A percentile compares a stretch with the other conserved stretches of the same genome.
Evolutionary conservation across 495 filamentous ascomycete genomes (phyloP).

Genomic region (Podospora appendiculata): DNA sequence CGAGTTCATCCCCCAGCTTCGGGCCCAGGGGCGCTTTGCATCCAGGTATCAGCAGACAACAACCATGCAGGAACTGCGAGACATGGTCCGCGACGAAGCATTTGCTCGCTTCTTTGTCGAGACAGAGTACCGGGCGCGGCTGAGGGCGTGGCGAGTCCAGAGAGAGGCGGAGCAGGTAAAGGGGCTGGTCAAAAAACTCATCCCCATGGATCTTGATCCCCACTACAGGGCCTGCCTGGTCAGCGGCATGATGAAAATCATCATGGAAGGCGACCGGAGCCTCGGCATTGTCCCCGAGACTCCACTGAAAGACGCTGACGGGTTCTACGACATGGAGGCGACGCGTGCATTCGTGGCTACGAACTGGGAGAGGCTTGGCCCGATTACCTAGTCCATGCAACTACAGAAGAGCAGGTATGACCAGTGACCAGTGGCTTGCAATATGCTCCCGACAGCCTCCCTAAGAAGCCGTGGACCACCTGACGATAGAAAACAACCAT

Average conservation of each 20-base stretch:
- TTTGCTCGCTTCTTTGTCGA: slow-evolving; percentile 27
- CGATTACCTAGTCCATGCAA: slow-evolving; percentile 22
- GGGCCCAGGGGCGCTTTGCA: slow-evolving; percentile 20
- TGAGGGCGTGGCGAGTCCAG: slow-evolving; percentile 22
- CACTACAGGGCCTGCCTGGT: slow-evolving; percentile 15
- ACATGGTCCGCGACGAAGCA: slow-evolving; percentile 21
- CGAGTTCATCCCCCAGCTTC: slow-evolving; percentile 42
- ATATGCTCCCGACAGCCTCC: background rate
- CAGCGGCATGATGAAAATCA: slow-evolving; percentile 27
- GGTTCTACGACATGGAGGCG: slow-evolving; percentile 27
- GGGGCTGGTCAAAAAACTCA: slow-evolving; percentile 23
- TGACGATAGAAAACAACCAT: too few species aligned
- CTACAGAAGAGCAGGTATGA: slow-evolving; percentile 11
- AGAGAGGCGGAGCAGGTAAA: slow-evolving; percentile 20
- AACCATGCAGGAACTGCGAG: slow-evolving; percentile 7
- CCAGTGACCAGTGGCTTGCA: background rate
- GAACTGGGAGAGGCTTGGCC: slow-evolving; percentile 26
- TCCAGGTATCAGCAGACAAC: too few species aligned
- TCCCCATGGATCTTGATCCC: slow-evolving; percentile 13
- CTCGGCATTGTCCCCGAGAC: slow-evolving; percentile 17
- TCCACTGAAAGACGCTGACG: slow-evolving; percentile 18
- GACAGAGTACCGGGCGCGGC: slow-evolving; percentile 13
- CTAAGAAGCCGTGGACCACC: too few species aligned
- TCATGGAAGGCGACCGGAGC: slow-evolving; percentile 24
- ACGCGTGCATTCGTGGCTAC: slow-evolving; percentile 26